Percentiles rank a stretch among this genome's conserved stretches.
phyloP scores from a whole-genome alignment of 176 grass and related monocot genomes.

The Olyra latifolia region DNA sequence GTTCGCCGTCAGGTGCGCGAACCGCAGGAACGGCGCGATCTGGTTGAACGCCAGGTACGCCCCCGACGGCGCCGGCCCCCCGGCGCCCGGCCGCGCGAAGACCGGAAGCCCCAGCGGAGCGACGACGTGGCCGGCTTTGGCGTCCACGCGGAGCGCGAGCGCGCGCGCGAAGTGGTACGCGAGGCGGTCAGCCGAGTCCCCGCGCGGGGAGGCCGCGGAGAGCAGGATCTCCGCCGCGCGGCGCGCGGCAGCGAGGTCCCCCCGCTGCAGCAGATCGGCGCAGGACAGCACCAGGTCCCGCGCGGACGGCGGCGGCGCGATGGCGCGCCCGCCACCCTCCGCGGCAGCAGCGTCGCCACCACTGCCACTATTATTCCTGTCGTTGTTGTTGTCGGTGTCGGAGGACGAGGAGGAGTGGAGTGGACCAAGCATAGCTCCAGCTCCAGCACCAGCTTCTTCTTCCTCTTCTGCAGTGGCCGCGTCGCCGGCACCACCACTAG shows the following conservation, averaged over 20 bases:
- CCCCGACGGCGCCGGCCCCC: conserved; percentile 12
- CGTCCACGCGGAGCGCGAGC: conserved; percentile 51
- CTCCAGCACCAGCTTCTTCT: background rate
- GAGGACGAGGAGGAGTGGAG: conserved; percentile 56
- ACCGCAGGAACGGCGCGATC: conserved; percentile 96
- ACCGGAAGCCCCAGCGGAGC: background rate
- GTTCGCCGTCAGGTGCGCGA: conserved; percentile 93
- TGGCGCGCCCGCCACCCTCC: background rate
- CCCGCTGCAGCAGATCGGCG: conserved; percentile 69
- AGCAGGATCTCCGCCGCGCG: conserved; percentile 57
- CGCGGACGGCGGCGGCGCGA: conserved; percentile 32
- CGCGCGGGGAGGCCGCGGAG: conserved; percentile 51
- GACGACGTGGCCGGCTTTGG: conserved; percentile 4
- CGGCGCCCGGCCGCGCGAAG: background rate
- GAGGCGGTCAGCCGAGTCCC: conserved; percentile 73
- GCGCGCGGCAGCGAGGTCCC: conserved; percentile 54
- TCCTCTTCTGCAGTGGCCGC: background rate
- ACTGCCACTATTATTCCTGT: background rate
- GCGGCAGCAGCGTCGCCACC: background rate
- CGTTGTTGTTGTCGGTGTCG: conserved; percentile 34
- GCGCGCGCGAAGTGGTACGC: conserved; percentile 84
- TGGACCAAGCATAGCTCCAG: conserved; percentile 74
- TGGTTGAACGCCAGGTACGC: conserved; percentile 96
- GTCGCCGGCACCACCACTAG: background rate
- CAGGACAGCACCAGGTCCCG: conserved; percentile 71